These are phyloP conservation scores for Lactarius indigo DNA, from an alignment of 768 basidiomycete genomes.

Conservation along the genomic window DNA sequence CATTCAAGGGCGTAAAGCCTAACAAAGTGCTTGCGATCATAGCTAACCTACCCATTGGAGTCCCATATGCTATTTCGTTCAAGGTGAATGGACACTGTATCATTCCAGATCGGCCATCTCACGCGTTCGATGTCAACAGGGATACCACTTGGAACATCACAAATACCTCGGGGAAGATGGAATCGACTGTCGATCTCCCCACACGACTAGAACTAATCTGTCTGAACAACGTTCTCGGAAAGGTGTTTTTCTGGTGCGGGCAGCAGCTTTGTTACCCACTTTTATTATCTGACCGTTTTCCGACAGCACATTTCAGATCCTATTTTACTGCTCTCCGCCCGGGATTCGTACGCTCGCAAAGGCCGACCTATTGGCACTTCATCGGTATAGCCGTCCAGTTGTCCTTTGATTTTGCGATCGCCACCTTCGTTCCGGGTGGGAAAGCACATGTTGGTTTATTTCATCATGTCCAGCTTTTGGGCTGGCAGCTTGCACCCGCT, in stretches of 20 bases:
- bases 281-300: not conserved
- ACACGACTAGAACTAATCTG: constrained; percentile 79
- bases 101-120: not conserved
- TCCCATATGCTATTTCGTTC: constrained; percentile 94
- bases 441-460: constrained; percentile 62
- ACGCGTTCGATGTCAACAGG: constrained; percentile 38
- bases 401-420: constrained; percentile 65
- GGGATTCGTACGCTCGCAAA: constrained; percentile 84
- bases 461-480: constrained; percentile 89
- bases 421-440: constrained; percentile 41
- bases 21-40: constrained; percentile 90
- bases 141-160: constrained; percentile 95
- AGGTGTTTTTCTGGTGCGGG: constrained; percentile 92
- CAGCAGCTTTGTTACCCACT: not conserved
- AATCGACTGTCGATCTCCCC: constrained; percentile 92
- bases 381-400: constrained; percentile 72
- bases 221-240: constrained; percentile 94
- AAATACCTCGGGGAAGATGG: constrained; percentile 95
- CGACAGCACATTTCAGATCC: constrained; percentile 88
- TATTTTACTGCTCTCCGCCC: constrained; percentile 98
- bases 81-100: constrained; percentile 51
- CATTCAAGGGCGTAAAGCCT: constrained; percentile 73
- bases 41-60: constrained; percentile 89
- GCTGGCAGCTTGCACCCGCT: constrained; percentile 95
- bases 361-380: constrained; percentile 77